These are phyloP conservation scores for Viola pubescens DNA, from an alignment of 441 rosid species.

Conservation along the genomic window DNA sequence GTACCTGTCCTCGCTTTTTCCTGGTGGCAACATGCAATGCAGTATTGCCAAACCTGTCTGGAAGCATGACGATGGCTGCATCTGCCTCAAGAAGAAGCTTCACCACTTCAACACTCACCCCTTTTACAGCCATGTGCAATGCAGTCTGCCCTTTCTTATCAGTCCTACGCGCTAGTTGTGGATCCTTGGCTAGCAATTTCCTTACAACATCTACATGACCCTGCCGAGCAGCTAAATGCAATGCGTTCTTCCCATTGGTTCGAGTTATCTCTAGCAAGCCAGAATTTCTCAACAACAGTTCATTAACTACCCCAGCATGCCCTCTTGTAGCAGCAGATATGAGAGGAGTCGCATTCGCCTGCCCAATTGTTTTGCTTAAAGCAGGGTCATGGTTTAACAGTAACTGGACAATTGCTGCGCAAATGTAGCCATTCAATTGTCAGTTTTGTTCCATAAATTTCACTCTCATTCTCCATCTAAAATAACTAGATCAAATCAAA, in stretches of 20 bases:
- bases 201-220: constrained; percentile 81
- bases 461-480: no score
- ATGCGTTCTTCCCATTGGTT: constrained; percentile 77
- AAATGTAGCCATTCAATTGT: constrained; percentile 14
- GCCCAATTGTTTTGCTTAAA: constrained; percentile 66
- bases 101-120: constrained; percentile 51
- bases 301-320: constrained; percentile 47
- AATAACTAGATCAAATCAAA: no score
- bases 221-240: constrained; percentile 83
- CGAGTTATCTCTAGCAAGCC: constrained; percentile 51
- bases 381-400: constrained; percentile 53
- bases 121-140: constrained; percentile 90
- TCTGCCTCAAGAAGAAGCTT: constrained; percentile 61
- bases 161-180: constrained; percentile 64
- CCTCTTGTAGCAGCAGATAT: constrained; percentile 76
- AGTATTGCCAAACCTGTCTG: constrained; percentile 70
- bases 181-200: constrained; percentile 50
- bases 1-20: constrained; percentile 72
- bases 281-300: constrained; percentile 53
- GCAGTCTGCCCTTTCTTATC: constrained; percentile 96
- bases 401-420: constrained; percentile 70
- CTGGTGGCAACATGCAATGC: constrained; percentile 79
- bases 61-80: constrained; percentile 71
- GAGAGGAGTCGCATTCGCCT: constrained; percentile 78
- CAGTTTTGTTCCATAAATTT: not conserved